Percentiles rank a stretch among this genome's conserved stretches.
Conservation (phyloP, 2,329 filamentous ascomycete species). For the Cladosporium sphaerospermum region DNA sequence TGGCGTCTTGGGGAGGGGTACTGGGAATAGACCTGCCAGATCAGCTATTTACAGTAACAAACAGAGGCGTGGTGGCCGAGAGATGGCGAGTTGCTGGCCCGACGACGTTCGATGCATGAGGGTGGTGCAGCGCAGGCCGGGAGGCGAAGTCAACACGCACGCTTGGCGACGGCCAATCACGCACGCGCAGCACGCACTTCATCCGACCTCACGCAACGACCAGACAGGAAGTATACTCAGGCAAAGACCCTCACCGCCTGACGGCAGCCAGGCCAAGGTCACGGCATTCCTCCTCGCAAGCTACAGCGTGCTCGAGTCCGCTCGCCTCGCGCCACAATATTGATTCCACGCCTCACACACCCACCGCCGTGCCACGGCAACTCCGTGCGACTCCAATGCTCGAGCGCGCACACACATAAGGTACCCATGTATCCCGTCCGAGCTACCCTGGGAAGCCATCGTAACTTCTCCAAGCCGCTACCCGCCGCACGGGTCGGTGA, state of each 20-base stretch:
- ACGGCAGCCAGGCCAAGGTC: background rate
- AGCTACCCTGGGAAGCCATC: background rate
- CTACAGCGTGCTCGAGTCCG: background rate
- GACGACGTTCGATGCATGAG: background rate
- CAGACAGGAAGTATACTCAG: background rate
- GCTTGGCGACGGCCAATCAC: background rate
- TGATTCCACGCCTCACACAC: conserved; percentile 6
- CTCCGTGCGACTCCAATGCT: background rate
- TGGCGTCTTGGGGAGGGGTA: background rate
- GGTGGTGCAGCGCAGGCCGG: conserved; percentile 3
- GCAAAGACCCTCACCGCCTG: conserved; percentile 5
- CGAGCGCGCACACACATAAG: background rate
- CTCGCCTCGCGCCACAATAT: conserved; percentile 6
- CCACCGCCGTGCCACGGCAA: background rate
- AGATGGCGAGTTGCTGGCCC: conserved; percentile 1
- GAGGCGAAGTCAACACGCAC: background rate
- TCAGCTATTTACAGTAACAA: background rate
- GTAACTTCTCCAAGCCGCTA: background rate
- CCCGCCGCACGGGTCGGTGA: conserved; percentile 2
- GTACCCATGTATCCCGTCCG: background rate
- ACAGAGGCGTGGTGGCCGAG: background rate
- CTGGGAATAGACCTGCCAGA: background rate
- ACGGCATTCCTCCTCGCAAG: conserved; percentile 3
- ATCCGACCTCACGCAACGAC: background rate
- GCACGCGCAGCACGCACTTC: background rate